Conservation (phyloP, 345 rosid genomes). For the Rhodamnia argentea region DNA sequence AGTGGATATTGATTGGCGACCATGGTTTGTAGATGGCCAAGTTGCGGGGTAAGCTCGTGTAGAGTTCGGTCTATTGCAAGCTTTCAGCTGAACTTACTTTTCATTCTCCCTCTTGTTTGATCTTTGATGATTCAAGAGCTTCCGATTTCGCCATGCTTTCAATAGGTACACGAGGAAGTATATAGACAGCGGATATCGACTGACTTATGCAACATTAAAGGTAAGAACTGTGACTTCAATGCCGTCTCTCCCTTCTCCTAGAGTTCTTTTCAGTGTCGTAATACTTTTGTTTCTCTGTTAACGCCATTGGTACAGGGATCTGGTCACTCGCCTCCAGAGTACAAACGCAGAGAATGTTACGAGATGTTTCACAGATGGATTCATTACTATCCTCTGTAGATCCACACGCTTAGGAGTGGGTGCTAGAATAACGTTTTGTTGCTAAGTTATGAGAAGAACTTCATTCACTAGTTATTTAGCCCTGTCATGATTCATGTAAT, state of each 20-base stretch:
- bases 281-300: not conserved
- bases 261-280: not conserved
- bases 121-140: not conserved
- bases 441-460: not conserved
- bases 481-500: no score
- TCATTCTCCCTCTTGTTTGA: not conserved
- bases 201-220: conserved; percentile 12
- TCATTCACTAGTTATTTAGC: not conserved
- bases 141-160: not conserved
- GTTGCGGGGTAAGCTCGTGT: conserved; percentile 21
- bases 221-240: not conserved
- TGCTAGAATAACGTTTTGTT: not conserved
- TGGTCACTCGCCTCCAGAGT: conserved; percentile 22
- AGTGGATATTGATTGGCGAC: conserved; percentile 7
- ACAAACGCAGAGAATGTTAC: conserved; percentile 11
- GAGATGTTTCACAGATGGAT: conserved; percentile 23
- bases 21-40: conserved; percentile 23
- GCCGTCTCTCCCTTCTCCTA: not conserved
- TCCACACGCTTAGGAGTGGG: not conserved
- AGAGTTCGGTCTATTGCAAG: not conserved
- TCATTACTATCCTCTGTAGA: conserved; percentile 17
- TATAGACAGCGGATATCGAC: conserved; percentile 1
- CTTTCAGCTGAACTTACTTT: not conserved
- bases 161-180: conserved; percentile 8
- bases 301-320: conserved; percentile 6